phyloP scores from a whole-genome alignment of 148 eudicot genomes.

The Persicaria tinctoria region DNA sequence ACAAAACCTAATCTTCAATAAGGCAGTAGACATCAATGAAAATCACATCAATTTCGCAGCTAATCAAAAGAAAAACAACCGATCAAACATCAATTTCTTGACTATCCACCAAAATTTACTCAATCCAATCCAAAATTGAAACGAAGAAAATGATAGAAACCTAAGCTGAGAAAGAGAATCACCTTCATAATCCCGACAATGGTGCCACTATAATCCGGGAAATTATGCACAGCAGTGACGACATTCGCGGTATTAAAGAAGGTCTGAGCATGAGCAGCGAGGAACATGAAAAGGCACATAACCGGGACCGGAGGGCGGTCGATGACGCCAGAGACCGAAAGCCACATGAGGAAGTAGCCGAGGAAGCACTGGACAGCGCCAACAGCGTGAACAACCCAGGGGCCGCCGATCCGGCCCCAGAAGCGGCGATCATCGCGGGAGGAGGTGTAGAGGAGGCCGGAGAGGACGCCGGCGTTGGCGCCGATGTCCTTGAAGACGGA shows the following conservation, averaged over 20 bases:
- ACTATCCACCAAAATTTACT: too few relatives aligned
- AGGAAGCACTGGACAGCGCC: constrained; percentile 52
- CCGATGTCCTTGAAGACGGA: constrained; percentile 95
- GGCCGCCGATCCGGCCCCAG: constrained; percentile 27
- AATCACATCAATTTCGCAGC: not conserved
- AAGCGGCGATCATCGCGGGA: not conserved
- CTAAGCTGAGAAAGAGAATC: not conserved
- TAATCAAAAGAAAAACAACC: not conserved
- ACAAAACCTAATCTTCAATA: too few relatives aligned
- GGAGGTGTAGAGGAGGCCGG: constrained; percentile 70
- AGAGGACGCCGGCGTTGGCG: constrained; percentile 75
- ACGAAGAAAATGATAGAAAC: not conserved
- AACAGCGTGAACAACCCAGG: constrained; percentile 38
- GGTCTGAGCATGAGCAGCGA: constrained; percentile 58
- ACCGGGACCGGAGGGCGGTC: constrained; percentile 36
- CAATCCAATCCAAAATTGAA: not conserved
- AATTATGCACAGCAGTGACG: constrained; percentile 63
- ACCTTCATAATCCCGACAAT: constrained; percentile 77
- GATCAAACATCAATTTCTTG: not conserved
- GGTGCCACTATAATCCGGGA: constrained; percentile 53
- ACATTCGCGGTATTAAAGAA: constrained; percentile 66
- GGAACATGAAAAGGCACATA: constrained; percentile 48
- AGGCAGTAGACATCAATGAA: too few relatives aligned
- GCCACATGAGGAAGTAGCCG: constrained; percentile 59
- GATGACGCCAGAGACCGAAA: constrained; percentile 39